Base-by-base conservation (phyloP, 768 basidiomycete species). In the Mycena floridula region DNA sequence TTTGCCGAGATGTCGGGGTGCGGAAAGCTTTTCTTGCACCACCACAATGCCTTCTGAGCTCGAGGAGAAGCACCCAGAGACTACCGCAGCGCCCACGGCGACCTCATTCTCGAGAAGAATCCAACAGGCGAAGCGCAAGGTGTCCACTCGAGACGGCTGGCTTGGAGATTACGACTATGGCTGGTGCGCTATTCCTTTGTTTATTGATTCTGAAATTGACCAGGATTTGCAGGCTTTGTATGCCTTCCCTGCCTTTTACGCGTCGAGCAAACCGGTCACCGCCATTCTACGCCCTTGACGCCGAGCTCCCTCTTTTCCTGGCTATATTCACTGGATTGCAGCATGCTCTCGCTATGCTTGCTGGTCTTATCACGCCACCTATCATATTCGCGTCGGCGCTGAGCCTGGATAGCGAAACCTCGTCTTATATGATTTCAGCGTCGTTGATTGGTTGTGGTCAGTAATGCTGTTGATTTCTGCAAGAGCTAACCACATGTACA, bases 111-210 rank as follows among this genome's bases (percentile, higher is more conserved):
- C n/a, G n/a, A n/a, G n/a, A n/a, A n/a, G n/a, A n/a, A n/a, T n/a
- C n/a, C n/a, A n/a, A n/a, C n/a, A n/a, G n/a, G n/a, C n/a, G n/a
- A n/a, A n/a, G n/a, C n/a, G n/a, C n/a, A 70, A 53, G 46, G 66
- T 20, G 11, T 62, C 68, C 3, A 73, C 72, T 2, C 66, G 62
- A 49, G 65, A 82, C 36, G 87, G 88, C 7, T 91, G 89, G 89
- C 46, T 90, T n/a, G 89, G 89, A 1, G 82, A 84, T 57, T 91
- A 89, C 56, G 78, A 90, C 64, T 90, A 86, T 55, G 72, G 65
- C 7, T 83, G 79, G 76, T 71, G 44, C 25, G 59, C 47, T 22
- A 28, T 4, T 11, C n/a, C 45, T 21, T 12, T 16, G 16, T 18
- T 20, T 37, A 13, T 8, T 26, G 24, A 36, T 2, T 12, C 13